Conservation (phyloP, 129 eudicot species). For the Escallonia rubra region DNA sequence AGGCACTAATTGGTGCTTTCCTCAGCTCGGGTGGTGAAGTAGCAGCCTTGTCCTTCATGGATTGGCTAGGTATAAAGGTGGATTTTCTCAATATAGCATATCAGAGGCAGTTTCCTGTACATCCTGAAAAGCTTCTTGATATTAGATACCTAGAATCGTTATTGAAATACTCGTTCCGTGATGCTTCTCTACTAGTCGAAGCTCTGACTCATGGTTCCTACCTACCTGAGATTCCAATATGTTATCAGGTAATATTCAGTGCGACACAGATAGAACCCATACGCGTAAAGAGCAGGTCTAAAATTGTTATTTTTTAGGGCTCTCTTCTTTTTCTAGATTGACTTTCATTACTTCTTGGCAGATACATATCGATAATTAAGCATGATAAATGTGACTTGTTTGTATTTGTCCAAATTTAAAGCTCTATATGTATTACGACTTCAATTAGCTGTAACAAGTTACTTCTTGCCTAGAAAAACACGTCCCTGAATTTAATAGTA, state of each 20-base stretch:
- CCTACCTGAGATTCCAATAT: slow-evolving; percentile 66
- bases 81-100: slow-evolving; percentile 44
- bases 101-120: slow-evolving; percentile 21
- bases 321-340: neutral
- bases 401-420: too few relatives aligned
- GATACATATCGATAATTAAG: too few relatives aligned
- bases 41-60: slow-evolving; percentile 72
- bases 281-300: neutral
- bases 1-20: slow-evolving; percentile 82
- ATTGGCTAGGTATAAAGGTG: slow-evolving; percentile 79
- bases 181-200: slow-evolving; percentile 71
- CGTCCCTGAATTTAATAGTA: too few relatives aligned
- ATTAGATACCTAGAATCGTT: slow-evolving; percentile 37
- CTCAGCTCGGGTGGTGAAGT: slow-evolving; percentile 64
- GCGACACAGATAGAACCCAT: neutral
- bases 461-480: too few relatives aligned
- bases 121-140: slow-evolving; percentile 40
- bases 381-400: too few relatives aligned
- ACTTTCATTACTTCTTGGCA: too few relatives aligned
- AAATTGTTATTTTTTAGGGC: neutral
- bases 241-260: slow-evolving; percentile 70
- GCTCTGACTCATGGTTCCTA: slow-evolving; percentile 95
- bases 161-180: slow-evolving; percentile 49
- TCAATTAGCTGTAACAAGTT: too few relatives aligned
- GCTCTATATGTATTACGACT: too few relatives aligned